Evolutionary conservation across 495 filamentous ascomycete species (phyloP).

Genomic region (Penicillium nucicola): DNA sequence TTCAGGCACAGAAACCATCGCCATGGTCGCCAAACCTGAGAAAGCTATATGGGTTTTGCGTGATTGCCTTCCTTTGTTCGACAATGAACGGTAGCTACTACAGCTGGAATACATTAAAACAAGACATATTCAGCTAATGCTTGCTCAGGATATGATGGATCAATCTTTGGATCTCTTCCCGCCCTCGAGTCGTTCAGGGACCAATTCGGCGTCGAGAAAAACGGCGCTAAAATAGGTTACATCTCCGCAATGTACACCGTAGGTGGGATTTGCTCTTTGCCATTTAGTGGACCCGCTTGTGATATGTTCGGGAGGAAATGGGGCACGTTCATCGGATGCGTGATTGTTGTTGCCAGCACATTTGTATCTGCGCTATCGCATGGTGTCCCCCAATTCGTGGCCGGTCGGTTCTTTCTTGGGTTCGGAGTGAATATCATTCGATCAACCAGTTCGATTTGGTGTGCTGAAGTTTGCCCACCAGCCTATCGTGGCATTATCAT

Average conservation of each 20-base stretch:
- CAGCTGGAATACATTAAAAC: not conserved
- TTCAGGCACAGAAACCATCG: conserved; percentile 4
- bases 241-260: conserved; percentile 57
- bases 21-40: conserved; percentile 14
- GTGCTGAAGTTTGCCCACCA: conserved; percentile 69
- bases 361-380: conserved; percentile 43
- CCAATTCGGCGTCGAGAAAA: conserved; percentile 30
- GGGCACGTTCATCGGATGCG: conserved; percentile 58
- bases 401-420: conserved; percentile 72
- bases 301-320: conserved; percentile 56
- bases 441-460: conserved; percentile 66
- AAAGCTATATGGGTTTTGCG: conserved; percentile 6
- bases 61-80: conserved; percentile 13
- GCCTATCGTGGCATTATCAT: conserved; percentile 63
- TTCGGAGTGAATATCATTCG: conserved; percentile 66
- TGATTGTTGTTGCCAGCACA: conserved; percentile 54
- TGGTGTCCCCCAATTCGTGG: conserved; percentile 53
- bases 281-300: conserved; percentile 53
- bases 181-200: conserved; percentile 26
- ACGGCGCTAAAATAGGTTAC: conserved; percentile 40
- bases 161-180: conserved; percentile 38
- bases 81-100: conserved; percentile 10
- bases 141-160: conserved; percentile 42
- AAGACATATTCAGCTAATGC: not conserved
- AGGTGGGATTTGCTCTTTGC: conserved; percentile 57